Evolutionary conservation across 2,329 filamentous ascomycete species (phyloP).

Genomic region (Aspergillus alliaceus): DNA sequence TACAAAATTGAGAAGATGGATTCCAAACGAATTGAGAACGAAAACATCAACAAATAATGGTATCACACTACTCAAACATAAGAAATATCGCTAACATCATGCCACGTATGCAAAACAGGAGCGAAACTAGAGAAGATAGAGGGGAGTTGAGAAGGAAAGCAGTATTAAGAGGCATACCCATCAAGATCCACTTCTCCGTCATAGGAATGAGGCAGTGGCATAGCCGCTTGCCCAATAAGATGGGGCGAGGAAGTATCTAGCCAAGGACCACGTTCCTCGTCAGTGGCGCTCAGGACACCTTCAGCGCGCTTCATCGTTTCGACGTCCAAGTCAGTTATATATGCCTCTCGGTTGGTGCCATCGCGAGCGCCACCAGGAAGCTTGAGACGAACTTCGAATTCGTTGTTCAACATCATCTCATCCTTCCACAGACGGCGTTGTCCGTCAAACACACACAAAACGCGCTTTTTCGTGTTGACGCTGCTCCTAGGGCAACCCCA

Average conservation of each 20-base stretch:
- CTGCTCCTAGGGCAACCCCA: constrained; percentile 92
- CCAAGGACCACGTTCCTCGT: constrained; percentile 87
- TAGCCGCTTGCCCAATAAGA: constrained; percentile 36
- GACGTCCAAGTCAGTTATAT: constrained; percentile 90
- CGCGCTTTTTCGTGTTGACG: constrained; percentile 98
- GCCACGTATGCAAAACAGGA: constrained; percentile 23
- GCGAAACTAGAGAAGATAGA: background rate
- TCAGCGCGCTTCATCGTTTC: constrained; percentile 87
- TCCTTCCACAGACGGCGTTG: constrained; percentile 88
- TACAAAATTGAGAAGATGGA: constrained; percentile 1
- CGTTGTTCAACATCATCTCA: constrained; percentile 96
- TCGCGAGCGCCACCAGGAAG: constrained; percentile 74
- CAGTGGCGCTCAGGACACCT: constrained; percentile 74
- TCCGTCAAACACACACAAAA: constrained; percentile 90
- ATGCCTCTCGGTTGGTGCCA: constrained; percentile 77
- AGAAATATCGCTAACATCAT: constrained; percentile 16
- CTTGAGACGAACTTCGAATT: constrained; percentile 87
- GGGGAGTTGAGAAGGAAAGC: background rate
- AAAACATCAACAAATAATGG: constrained; percentile 13
- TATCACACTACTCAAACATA: constrained; percentile 21
- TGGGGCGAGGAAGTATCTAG: constrained; percentile 40
- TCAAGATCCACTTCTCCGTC: constrained; percentile 38
- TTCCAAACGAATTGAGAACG: constrained; percentile 1
- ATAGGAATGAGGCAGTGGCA: constrained; percentile 26
- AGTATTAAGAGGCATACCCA: constrained; percentile 29